These are phyloP conservation scores for Clitopilus hobsonii DNA, from an alignment of 768 basidiomycete species.

Conservation along the genomic window DNA sequence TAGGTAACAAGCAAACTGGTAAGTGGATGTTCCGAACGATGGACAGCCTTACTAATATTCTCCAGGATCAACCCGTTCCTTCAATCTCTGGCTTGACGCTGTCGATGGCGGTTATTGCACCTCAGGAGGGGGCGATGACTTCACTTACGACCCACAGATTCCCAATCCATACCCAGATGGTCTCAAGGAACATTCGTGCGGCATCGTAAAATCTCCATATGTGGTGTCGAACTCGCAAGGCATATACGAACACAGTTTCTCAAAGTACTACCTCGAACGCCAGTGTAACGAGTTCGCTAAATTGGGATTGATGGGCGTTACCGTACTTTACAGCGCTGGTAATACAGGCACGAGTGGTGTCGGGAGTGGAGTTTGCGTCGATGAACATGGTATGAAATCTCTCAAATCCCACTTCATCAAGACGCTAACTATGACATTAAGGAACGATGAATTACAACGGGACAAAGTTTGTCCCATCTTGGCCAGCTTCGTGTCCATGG, in stretches of 20 bases:
- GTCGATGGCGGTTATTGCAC: slow-evolving; percentile 30
- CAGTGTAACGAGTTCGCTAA: slow-evolving; percentile 48
- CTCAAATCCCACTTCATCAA: not conserved
- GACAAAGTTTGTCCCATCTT: slow-evolving; percentile 40
- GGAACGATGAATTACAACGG: slow-evolving; percentile 26
- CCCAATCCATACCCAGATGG: slow-evolving; percentile 25
- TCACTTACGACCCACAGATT: slow-evolving; percentile 24
- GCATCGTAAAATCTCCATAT: slow-evolving; percentile 30
- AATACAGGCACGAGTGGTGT: slow-evolving; percentile 37
- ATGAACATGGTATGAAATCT: slow-evolving; percentile 26
- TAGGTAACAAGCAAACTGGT: slow-evolving; percentile 23
- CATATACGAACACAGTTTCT: slow-evolving; percentile 30
- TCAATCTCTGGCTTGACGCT: slow-evolving; percentile 32
- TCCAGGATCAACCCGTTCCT: slow-evolving; percentile 17
- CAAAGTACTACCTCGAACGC: slow-evolving; percentile 27
- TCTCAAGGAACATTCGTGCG: slow-evolving; percentile 29
- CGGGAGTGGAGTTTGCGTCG: slow-evolving; percentile 26
- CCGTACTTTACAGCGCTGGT: slow-evolving; percentile 36
- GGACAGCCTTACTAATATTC: not conserved
- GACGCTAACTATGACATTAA: slow-evolving; percentile 3
- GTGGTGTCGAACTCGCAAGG: slow-evolving; percentile 39
- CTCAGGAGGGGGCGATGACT: slow-evolving; percentile 28
- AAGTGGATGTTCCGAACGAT: not conserved
- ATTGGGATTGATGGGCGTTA: slow-evolving; percentile 44
- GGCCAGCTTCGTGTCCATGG: slow-evolving; percentile 41